Conservation (phyloP, 345 rosid genomes). For the Dipteronia sinensis region DNA sequence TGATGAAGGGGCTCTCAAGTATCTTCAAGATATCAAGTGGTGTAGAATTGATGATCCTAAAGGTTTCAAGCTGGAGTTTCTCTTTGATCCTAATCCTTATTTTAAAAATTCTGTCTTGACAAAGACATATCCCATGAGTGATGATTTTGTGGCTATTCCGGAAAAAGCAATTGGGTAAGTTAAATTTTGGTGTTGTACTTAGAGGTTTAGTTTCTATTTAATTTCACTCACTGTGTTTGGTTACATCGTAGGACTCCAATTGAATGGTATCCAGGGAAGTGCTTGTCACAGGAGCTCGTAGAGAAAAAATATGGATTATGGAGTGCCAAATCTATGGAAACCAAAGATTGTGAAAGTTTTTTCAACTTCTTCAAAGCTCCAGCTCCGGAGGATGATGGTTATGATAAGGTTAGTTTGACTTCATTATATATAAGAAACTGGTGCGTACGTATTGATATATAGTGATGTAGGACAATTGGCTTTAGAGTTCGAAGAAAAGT, state of each 20-base stretch:
- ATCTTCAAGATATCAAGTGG: slow-evolving; percentile 88
- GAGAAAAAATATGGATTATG: slow-evolving; percentile 70
- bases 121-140: slow-evolving; percentile 94
- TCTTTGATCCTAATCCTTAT: slow-evolving; percentile 79
- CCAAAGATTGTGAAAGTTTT: slow-evolving; percentile 88
- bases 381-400: no score
- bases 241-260: slow-evolving; percentile 66
- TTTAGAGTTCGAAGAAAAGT: no score
- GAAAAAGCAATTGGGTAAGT: slow-evolving; percentile 92
- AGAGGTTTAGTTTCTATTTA: slow-evolving; percentile 3
- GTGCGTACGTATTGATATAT: no score
- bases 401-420: no score
- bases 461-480: no score
- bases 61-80: slow-evolving; percentile 95
- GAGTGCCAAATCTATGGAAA: slow-evolving; percentile 24
- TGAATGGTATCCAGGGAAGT: slow-evolving; percentile 92
- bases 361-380: slow-evolving; percentile 95
- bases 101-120: slow-evolving; percentile 83
- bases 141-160: slow-evolving; percentile 90
- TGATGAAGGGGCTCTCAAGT: slow-evolving; percentile 89
- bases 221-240: not conserved
- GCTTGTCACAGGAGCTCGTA: slow-evolving; percentile 82
- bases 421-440: no score
- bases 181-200: not conserved
- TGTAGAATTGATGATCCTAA: slow-evolving; percentile 76